Evolutionary conservation across 148 eudicot species (phyloP).

Genomic region (Tetragonia tetragonoides): DNA sequence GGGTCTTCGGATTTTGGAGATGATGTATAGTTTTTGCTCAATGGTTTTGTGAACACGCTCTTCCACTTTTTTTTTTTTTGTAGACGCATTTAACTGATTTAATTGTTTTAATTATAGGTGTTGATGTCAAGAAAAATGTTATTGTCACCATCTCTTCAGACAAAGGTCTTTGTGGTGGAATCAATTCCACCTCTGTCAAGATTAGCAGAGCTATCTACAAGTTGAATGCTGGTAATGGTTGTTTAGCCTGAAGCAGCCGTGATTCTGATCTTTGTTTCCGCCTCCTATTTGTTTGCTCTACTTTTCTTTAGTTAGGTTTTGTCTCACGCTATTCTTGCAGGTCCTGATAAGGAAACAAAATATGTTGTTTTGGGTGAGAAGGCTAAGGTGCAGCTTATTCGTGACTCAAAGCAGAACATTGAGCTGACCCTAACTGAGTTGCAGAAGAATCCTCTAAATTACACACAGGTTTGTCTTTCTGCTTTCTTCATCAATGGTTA

Average conservation of each 20-base stretch:
- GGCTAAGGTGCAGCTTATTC: constrained; percentile 83
- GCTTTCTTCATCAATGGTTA: background rate
- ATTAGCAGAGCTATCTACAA: constrained; percentile 77
- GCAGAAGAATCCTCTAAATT: constrained; percentile 86
- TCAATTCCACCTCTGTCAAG: constrained; percentile 89
- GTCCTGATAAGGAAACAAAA: constrained; percentile 71
- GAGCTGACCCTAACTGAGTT: constrained; percentile 63
- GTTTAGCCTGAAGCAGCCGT: constrained; percentile 11
- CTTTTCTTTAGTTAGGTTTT: constrained; percentile 9
- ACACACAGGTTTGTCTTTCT: constrained; percentile 64
- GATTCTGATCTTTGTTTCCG: background rate
- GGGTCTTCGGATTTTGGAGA: background rate
- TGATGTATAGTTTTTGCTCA: background rate
- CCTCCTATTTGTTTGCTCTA: background rate
- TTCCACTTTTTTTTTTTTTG: background rate
- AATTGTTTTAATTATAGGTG: constrained; percentile 44
- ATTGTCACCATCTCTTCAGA: constrained; percentile 74
- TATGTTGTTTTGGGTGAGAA: constrained; percentile 91
- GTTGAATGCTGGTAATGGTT: constrained; percentile 63
- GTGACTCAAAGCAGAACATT: constrained; percentile 79
- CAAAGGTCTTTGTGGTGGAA: constrained; percentile 99
- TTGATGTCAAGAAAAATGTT: constrained; percentile 94
- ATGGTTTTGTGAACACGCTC: background rate
- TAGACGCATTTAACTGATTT: constrained; percentile 8
- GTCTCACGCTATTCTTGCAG: constrained; percentile 29